Evolutionary conservation across 2,329 filamentous ascomycete species (phyloP).

Genomic region (Colletotrichum sp.): DNA sequence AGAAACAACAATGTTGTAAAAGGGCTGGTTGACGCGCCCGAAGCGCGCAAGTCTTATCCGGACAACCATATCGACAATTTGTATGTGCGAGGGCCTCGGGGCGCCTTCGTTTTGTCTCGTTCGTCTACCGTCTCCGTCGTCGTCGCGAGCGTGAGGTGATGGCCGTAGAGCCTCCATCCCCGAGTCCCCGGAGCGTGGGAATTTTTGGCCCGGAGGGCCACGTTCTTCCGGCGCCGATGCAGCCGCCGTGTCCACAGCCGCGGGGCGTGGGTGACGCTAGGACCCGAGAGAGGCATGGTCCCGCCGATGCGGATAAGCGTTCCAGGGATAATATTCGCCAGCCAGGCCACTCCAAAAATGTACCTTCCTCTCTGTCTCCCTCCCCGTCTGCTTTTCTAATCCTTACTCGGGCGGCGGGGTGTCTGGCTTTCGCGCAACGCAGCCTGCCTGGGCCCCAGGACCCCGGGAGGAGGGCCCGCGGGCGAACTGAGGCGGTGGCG

Average conservation of each 20-base stretch:
- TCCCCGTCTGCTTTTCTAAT: background rate
- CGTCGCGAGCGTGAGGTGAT: background rate
- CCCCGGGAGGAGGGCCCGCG: background rate
- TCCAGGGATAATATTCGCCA: background rate
- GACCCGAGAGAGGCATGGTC: background rate
- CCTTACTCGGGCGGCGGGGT: background rate
- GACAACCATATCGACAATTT: constrained; percentile 73
- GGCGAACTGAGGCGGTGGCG: background rate
- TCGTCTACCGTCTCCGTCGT: background rate
- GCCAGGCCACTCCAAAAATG: background rate
- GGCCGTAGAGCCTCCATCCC: background rate
- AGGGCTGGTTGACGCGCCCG: constrained; percentile 83
- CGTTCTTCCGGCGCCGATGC: constrained; percentile 39
- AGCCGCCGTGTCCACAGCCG: background rate
- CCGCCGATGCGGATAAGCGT: background rate
- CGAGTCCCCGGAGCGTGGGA: background rate
- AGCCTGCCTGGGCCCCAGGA: background rate
- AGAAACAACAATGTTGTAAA: constrained; percentile 97
- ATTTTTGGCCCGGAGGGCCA: constrained; percentile 2
- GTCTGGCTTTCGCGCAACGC: background rate
- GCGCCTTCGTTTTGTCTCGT: background rate
- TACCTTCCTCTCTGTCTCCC: background rate
- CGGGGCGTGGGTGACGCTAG: constrained; percentile 26
- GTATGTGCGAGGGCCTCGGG: background rate
- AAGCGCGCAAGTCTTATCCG: constrained; percentile 94